A percentile compares a stretch with the other conserved stretches of the same genome.
Conservation (phyloP, 2,329 filamentous ascomycete species). For the Botrytis deweyae region DNA sequence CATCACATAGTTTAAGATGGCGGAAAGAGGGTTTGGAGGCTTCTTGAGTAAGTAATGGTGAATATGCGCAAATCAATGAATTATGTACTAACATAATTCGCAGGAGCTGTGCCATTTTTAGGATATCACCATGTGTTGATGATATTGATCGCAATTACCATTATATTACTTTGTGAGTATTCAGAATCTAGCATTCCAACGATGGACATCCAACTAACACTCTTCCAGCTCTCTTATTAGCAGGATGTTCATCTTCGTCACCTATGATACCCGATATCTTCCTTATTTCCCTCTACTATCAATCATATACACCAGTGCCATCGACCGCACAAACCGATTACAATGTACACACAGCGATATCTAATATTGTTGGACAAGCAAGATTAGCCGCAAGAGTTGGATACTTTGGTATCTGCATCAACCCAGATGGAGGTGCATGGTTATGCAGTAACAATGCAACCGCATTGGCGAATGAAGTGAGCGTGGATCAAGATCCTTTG, state of each 20-base stretch:
- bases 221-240: constrained; percentile 74
- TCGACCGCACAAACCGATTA: constrained; percentile 89
- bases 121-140: constrained; percentile 88
- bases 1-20: constrained; percentile 25
- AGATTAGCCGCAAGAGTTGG: constrained; percentile 87
- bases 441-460: constrained; percentile 98
- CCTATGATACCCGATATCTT: constrained; percentile 95
- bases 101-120: constrained; percentile 66
- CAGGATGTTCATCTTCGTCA: constrained; percentile 95
- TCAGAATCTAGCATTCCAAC: background rate
- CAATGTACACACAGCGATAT: constrained; percentile 78
- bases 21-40: constrained; percentile 33
- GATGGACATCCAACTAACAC: constrained; percentile 27
- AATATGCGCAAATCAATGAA: background rate
- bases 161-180: constrained; percentile 87
- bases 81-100: constrained; percentile 20
- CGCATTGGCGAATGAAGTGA: constrained; percentile 82
- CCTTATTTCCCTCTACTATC: constrained; percentile 92
- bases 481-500: constrained; percentile 88
- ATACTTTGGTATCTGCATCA: constrained; percentile 97
- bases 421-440: constrained; percentile 84
- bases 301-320: constrained; percentile 78
- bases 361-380: constrained; percentile 84
- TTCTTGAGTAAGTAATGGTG: constrained; percentile 38
- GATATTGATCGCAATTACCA: constrained; percentile 90